Percentiles rank a stretch among this genome's conserved stretches.
Conservation (phyloP, 2,329 filamentous ascomycete genomes). For the Colletotrichum paranaense region DNA sequence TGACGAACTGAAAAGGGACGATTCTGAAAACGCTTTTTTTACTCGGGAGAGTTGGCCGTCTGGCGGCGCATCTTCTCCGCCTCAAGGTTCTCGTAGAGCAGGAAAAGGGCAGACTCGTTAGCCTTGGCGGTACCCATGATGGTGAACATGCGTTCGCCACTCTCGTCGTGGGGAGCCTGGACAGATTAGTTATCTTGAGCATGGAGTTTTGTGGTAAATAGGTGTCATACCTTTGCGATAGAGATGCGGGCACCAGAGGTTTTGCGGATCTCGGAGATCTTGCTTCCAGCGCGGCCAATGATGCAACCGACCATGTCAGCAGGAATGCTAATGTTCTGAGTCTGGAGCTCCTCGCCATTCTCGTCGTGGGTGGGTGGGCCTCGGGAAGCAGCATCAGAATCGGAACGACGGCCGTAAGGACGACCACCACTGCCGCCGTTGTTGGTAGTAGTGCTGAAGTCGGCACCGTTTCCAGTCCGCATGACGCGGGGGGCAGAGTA, state of each 20-base stretch:
- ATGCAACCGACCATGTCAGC: slow-evolving; percentile 99
- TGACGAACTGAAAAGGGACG: slow-evolving; percentile 23
- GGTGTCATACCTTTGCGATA: slow-evolving; percentile 80
- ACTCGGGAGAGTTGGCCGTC: slow-evolving; percentile 64
- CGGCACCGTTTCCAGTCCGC: slow-evolving; percentile 96
- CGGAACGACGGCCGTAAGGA: slow-evolving; percentile 81
- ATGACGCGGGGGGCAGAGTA: slow-evolving; percentile 79
- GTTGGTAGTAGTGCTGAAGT: slow-evolving; percentile 72
- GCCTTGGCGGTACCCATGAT: slow-evolving; percentile 95
- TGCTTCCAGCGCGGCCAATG: slow-evolving; percentile 92
- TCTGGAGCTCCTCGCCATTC: slow-evolving; percentile 97
- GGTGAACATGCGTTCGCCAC: slow-evolving; percentile 99
- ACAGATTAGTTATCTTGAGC: slow-evolving; percentile 34
- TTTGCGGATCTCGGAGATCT: slow-evolving; percentile 99
- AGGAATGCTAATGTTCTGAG: slow-evolving; percentile 99
- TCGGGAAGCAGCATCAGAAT: slow-evolving; percentile 82
- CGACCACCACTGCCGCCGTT: slow-evolving; percentile 60
- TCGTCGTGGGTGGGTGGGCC: slow-evolving; percentile 91
- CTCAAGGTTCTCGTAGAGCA: slow-evolving; percentile 98
- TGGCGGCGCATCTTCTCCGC: slow-evolving; percentile 98
- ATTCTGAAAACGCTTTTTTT: slow-evolving; percentile 41
- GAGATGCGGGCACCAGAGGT: slow-evolving; percentile 96
- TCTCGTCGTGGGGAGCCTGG: slow-evolving; percentile 91
- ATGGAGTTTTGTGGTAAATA: background rate
- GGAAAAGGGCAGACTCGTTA: slow-evolving; percentile 95